These are phyloP conservation scores for Neovahlkampfia damariscottae DNA, from an alignment of 78 protist species.

Conservation along the genomic window DNA sequence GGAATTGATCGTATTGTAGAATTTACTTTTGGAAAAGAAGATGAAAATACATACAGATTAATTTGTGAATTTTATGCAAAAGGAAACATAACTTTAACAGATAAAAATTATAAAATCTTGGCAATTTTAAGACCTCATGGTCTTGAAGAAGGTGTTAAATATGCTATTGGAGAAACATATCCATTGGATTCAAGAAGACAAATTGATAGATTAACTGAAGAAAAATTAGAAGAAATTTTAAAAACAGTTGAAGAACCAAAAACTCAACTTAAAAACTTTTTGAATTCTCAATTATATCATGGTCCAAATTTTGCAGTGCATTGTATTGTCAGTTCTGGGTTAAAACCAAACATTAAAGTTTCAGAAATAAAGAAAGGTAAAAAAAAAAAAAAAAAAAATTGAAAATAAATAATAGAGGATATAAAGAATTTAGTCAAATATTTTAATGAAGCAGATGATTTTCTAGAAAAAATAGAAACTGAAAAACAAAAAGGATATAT, in stretches of 20 bases:
- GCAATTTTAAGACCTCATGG: constrained; percentile 36
- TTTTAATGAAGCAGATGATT: constrained; percentile 16
- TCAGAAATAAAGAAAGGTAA: too few relatives aligned
- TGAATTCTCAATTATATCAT: neutral
- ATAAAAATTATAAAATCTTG: constrained; percentile 30
- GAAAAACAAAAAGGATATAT: constrained; percentile 3
- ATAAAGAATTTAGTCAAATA: neutral
- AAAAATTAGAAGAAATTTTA: neutral
- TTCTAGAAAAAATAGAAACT: neutral
- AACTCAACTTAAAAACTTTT: neutral
- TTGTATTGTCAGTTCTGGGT: constrained; percentile 27
- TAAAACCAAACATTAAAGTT: constrained; percentile 9
- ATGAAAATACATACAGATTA: constrained; percentile 24
- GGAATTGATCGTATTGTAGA: constrained; percentile 85
- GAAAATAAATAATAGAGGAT: too few relatives aligned
- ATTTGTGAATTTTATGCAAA: constrained; percentile 21
- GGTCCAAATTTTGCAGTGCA: constrained; percentile 43
- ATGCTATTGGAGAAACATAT: constrained; percentile 47
- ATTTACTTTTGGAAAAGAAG: constrained; percentile 63
- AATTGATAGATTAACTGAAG: neutral
- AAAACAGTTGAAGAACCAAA: neutral
- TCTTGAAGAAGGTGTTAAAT: constrained; percentile 14
- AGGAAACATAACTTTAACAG: constrained; percentile 59
- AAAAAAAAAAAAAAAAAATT: too few relatives aligned
- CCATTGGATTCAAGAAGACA: constrained; percentile 5